These are phyloP conservation scores for Solanum hybrid DNA, from an alignment of 305 asterid species.

Conservation along the genomic window DNA sequence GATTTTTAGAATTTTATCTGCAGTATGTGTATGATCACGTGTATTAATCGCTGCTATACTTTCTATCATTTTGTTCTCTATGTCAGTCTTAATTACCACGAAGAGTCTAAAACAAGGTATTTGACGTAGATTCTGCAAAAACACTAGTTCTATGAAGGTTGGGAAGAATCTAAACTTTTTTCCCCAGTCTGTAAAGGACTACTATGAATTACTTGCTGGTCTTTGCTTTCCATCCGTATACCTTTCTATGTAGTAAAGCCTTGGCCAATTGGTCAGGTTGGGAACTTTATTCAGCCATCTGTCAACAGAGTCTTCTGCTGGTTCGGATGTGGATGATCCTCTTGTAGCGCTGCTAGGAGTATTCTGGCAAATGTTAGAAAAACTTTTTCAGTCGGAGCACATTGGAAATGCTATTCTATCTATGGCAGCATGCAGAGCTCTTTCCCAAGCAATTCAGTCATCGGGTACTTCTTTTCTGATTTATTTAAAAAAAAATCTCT, in stretches of 20 bases:
- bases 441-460: conserved; percentile 67
- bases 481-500: not conserved
- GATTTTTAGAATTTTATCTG: not conserved
- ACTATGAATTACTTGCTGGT: not conserved
- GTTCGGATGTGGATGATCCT: conserved; percentile 33
- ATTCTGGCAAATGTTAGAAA: conserved; percentile 80
- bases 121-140: not conserved
- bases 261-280: conserved; percentile 38
- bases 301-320: conserved; percentile 37
- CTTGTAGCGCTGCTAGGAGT: conserved; percentile 44
- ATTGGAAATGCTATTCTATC: conserved; percentile 62
- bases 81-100: not conserved
- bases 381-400: conserved; percentile 50
- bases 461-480: conserved; percentile 42
- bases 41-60: not conserved
- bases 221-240: not conserved
- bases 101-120: not conserved
- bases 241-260: not conserved
- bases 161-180: not conserved
- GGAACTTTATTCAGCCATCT: conserved; percentile 57
- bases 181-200: not conserved
- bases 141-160: not conserved
- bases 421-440: conserved; percentile 84
- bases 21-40: not conserved
- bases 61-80: not conserved